These are phyloP conservation scores for Penicillium pulvis DNA, from an alignment of 495 filamentous ascomycete genomes.

Conservation along the genomic window DNA sequence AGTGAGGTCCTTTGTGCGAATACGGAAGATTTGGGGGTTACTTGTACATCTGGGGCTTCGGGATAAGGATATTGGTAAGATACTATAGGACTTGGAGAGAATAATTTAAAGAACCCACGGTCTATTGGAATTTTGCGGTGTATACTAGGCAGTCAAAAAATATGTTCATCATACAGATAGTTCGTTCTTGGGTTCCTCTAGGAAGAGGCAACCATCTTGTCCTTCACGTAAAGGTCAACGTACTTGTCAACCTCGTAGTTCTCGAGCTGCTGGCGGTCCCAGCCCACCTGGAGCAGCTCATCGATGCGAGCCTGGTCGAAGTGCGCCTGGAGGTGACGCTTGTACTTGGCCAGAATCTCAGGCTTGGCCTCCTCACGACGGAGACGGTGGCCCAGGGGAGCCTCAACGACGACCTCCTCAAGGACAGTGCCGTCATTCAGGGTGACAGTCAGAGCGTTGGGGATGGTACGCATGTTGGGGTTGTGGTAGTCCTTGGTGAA, in stretches of 20 bases:
- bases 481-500: conserved; percentile 96
- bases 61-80: conserved; percentile 14
- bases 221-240: conserved; percentile 89
- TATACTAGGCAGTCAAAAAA: conserved; percentile 6
- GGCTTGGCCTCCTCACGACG: conserved; percentile 96
- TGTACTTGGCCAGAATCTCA: conserved; percentile 91
- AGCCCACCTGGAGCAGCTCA: conserved; percentile 75
- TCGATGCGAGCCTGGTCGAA: conserved; percentile 73
- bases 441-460: conserved; percentile 91
- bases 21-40: conserved; percentile 37
- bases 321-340: conserved; percentile 85
- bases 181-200: conserved; percentile 6
- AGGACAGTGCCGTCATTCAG: conserved; percentile 94
- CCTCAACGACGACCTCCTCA: conserved; percentile 90
- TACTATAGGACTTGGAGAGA: too few relatives aligned
- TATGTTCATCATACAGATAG: conserved; percentile 26
- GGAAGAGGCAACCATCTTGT: conserved; percentile 47
- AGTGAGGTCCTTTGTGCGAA: conserved; percentile 43
- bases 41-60: conserved; percentile 42
- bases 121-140: conserved; percentile 24
- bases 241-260: conserved; percentile 85
- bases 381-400: conserved; percentile 88
- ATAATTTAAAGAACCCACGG: not conserved
- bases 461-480: conserved; percentile 88
- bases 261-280: conserved; percentile 73